Evolutionary conservation across 345 rosid species (phyloP).

Genomic region (Leavenworthia alabamica): DNA sequence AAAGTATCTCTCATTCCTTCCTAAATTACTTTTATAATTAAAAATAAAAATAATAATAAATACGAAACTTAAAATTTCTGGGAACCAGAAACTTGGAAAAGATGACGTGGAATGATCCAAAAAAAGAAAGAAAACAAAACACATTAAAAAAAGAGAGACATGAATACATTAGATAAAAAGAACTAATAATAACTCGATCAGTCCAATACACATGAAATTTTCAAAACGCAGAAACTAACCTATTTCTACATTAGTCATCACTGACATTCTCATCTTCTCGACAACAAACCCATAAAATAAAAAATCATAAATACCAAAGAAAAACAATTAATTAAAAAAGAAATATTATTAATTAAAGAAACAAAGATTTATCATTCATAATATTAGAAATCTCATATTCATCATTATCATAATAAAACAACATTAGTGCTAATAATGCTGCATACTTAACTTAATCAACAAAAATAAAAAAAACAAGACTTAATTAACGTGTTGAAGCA

Average conservation of each 20-base stretch:
- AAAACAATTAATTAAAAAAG: neutral
- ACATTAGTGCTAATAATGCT: slow-evolving; percentile 20
- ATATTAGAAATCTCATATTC: neutral
- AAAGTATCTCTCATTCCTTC: no score
- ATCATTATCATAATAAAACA: slow-evolving; percentile 9
- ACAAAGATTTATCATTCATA: neutral
- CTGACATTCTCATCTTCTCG: slow-evolving; percentile 39
- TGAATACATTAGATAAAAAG: slow-evolving; percentile 21
- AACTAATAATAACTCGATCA: slow-evolving; percentile 10
- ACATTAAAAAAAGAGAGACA: neutral
- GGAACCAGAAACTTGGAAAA: slow-evolving; percentile 21
- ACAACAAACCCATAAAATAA: slow-evolving; percentile 21
- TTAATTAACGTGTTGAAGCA: slow-evolving; percentile 42
- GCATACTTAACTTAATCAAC: neutral
- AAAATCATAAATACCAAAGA: neutral
- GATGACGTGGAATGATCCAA: slow-evolving; percentile 10
- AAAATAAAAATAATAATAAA: neutral
- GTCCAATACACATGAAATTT: slow-evolving; percentile 25
- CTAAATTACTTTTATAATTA: neutral
- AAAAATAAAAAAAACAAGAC: neutral
- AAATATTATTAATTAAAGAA: slow-evolving; percentile 13
- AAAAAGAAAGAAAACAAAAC: neutral
- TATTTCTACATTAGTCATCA: slow-evolving; percentile 40
- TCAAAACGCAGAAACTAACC: slow-evolving; percentile 26
- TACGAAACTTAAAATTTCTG: neutral